Conservation (phyloP, 768 basidiomycete species). For the Paxillus involutus region DNA sequence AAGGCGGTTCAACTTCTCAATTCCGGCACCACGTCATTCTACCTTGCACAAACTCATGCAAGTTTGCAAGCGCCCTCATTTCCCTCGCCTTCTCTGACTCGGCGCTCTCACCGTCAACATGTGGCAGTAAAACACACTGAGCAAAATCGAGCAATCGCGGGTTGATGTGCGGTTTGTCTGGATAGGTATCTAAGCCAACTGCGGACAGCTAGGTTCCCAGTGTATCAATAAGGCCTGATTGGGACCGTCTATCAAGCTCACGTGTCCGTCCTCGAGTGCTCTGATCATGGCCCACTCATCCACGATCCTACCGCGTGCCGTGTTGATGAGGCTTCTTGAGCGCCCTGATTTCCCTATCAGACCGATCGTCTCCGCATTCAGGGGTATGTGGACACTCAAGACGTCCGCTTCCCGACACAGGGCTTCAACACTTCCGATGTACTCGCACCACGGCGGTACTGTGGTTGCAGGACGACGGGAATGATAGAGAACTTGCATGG, state of each 20-base stretch:
- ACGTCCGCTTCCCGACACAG: slow-evolving; percentile 75
- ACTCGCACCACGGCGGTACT: slow-evolving; percentile 71
- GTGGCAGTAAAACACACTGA: slow-evolving; percentile 78
- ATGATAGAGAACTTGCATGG: slow-evolving; percentile 85
- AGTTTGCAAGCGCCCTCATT: slow-evolving; percentile 67
- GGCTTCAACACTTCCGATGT: slow-evolving; percentile 60
- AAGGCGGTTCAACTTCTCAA: background rate
- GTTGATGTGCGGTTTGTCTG: no score
- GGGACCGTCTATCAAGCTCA: slow-evolving; percentile 53
- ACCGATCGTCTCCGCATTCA: slow-evolving; percentile 67
- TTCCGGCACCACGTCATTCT: slow-evolving; percentile 68
- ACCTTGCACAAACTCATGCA: slow-evolving; percentile 58
- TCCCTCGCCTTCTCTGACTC: slow-evolving; percentile 79
- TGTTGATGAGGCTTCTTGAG: slow-evolving; percentile 79
- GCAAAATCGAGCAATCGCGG: no score
- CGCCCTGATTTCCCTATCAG: slow-evolving; percentile 67
- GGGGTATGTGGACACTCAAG: slow-evolving; percentile 79
- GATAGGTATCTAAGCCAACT: no score
- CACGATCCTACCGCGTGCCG: slow-evolving; percentile 80
- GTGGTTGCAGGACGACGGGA: slow-evolving; percentile 53
- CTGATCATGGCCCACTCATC: slow-evolving; percentile 84
- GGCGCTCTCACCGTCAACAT: slow-evolving; percentile 81
- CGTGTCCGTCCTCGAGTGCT: slow-evolving; percentile 81
- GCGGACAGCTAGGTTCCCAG: no score
- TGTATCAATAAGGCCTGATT: no score